Conservation (phyloP, 768 basidiomycete genomes). For the Lyophyllum shimeji region DNA sequence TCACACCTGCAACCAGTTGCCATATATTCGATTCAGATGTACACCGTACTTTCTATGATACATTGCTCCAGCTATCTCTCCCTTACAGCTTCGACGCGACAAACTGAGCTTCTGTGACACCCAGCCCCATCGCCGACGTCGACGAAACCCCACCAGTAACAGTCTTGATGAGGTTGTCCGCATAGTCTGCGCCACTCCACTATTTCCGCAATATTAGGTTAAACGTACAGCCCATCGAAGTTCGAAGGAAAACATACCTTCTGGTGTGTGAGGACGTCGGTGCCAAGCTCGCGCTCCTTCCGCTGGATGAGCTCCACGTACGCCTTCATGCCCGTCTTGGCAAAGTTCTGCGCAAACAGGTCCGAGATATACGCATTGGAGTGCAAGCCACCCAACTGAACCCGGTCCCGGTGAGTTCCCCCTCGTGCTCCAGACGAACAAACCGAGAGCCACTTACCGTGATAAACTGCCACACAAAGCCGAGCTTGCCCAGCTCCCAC, state of each 20-base stretch:
- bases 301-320: constrained; percentile 95
- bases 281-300: constrained; percentile 89
- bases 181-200: constrained; percentile 97
- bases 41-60: constrained; percentile 6
- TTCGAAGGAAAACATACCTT: constrained; percentile 52
- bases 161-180: constrained; percentile 89
- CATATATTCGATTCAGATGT: neutral
- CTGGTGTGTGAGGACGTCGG: constrained; percentile 97
- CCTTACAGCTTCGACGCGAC: constrained; percentile 33
- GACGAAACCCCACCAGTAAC: constrained; percentile 97
- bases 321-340: constrained; percentile 97
- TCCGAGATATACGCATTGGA: constrained; percentile 98
- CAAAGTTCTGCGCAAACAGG: constrained; percentile 83
- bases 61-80: constrained; percentile 10
- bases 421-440: neutral
- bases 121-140: constrained; percentile 98
- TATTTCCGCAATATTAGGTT: constrained; percentile 30
- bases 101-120: constrained; percentile 93
- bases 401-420: constrained; percentile 8
- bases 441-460: constrained; percentile 54
- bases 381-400: constrained; percentile 91
- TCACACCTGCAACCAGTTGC: no score
- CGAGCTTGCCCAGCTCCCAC: constrained; percentile 93
- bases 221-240: neutral
- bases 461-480: constrained; percentile 99